These are phyloP conservation scores for Candida maesae DNA, from an alignment of 805 yeast species.

Conservation along the genomic window DNA sequence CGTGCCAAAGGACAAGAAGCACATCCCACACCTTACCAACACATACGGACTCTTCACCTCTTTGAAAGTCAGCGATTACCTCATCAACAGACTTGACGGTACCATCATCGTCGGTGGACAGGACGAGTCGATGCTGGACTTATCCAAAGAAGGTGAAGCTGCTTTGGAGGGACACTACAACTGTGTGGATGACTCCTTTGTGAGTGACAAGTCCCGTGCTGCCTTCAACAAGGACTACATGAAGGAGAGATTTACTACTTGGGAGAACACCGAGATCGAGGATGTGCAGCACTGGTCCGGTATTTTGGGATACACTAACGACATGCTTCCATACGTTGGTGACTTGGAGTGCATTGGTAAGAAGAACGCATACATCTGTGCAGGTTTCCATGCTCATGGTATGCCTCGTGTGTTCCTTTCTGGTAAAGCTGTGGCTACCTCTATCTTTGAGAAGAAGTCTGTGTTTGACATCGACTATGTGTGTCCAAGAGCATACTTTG, in stretches of 20 bases:
- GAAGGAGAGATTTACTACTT: conserved; percentile 30
- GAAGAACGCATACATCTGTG: conserved; percentile 35
- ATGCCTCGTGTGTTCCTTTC: conserved; percentile 43
- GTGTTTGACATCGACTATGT: conserved; percentile 16
- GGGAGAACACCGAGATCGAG: conserved; percentile 28
- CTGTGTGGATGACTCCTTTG: conserved; percentile 33
- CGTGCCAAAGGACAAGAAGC: conserved; percentile 20
- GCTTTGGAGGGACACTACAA: conserved; percentile 26
- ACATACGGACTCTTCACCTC: conserved; percentile 31
- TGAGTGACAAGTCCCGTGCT: conserved; percentile 23
- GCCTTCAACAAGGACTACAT: conserved; percentile 29
- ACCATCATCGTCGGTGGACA: conserved; percentile 35
- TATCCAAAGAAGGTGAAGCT: conserved; percentile 8
- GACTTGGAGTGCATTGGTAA: conserved; percentile 29
- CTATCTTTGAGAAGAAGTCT: conserved; percentile 13
- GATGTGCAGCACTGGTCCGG: conserved; percentile 40
- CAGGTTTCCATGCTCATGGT: conserved; percentile 51
- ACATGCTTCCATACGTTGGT: conserved; percentile 41
- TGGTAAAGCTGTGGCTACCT: conserved; percentile 37
- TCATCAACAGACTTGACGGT: conserved; percentile 39
- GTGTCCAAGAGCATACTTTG: conserved; percentile 18
- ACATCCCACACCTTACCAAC: conserved; percentile 33
- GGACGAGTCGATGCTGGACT: conserved; percentile 10
- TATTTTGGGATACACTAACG: conserved; percentile 42
- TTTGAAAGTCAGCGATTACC: conserved; percentile 29